Conservation (phyloP, 108 stramenopile species). For the Nannochloropsis salina region DNA sequence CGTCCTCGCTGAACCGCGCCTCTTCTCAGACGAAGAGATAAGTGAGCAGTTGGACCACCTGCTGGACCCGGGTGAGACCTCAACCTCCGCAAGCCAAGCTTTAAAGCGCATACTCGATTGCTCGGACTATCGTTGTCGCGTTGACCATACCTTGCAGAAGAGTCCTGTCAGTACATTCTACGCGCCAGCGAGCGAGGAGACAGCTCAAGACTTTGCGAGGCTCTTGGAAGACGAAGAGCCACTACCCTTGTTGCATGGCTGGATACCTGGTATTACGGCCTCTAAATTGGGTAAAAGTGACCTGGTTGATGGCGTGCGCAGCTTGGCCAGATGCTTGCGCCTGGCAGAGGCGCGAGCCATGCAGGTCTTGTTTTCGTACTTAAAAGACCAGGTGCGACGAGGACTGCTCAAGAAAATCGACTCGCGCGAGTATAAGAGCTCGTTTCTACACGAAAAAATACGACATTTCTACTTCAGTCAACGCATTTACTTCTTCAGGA, state of each 20-base stretch:
- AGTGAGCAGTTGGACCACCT: neutral
- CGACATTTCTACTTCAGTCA: neutral
- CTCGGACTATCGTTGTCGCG: neutral
- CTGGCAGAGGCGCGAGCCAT: neutral
- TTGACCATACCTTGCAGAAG: neutral
- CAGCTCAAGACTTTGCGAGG: neutral
- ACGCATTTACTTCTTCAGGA: neutral
- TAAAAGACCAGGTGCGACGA: slow-evolving; percentile 9
- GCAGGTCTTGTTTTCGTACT: slow-evolving; percentile 9
- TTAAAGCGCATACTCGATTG: neutral
- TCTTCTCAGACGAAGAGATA: slow-evolving; percentile 8
- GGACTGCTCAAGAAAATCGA: neutral
- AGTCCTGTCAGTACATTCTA: neutral
- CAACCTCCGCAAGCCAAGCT: neutral
- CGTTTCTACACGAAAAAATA: neutral
- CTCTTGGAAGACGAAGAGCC: neutral
- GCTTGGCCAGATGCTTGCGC: neutral
- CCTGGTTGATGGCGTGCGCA: neutral
- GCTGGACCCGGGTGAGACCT: neutral
- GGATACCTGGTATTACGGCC: neutral
- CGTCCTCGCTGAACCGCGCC: neutral
- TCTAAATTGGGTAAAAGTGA: neutral
- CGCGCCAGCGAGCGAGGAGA: neutral
- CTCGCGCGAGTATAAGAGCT: neutral
- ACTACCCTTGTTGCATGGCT: neutral